These are phyloP conservation scores for Pseudoneurospora amorphoporcata DNA, from an alignment of 495 filamentous ascomycete species.

Conservation along the genomic window DNA sequence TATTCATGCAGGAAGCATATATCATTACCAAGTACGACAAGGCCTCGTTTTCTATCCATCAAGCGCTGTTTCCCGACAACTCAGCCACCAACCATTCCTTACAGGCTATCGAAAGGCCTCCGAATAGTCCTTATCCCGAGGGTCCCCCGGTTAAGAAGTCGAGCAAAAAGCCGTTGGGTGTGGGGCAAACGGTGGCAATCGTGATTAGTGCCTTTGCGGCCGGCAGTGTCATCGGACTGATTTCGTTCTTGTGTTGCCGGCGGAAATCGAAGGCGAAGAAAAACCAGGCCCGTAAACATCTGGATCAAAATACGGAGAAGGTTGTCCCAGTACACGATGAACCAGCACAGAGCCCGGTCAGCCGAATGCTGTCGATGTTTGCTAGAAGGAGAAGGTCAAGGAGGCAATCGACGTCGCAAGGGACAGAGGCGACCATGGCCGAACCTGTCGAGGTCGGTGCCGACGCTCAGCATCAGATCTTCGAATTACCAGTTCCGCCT, in stretches of 20 bases:
- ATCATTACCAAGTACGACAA: constrained; percentile 57
- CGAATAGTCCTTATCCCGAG: constrained; percentile 35
- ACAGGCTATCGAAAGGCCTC: constrained; percentile 34
- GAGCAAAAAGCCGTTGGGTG: constrained; percentile 29
- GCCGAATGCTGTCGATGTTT: constrained; percentile 25
- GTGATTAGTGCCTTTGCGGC: constrained; percentile 34
- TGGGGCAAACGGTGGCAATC: constrained; percentile 27
- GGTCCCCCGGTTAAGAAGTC: constrained; percentile 5
- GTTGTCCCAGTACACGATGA: constrained; percentile 9
- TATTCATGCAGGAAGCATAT: constrained; percentile 63
- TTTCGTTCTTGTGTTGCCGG: constrained; percentile 22
- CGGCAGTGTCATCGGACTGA: constrained; percentile 30
- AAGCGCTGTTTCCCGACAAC: constrained; percentile 42
- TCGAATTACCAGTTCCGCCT: constrained; percentile 36
- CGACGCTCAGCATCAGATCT: constrained; percentile 36
- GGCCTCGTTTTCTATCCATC: constrained; percentile 47
- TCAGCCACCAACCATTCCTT: constrained; percentile 36
- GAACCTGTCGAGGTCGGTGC: constrained; percentile 35
- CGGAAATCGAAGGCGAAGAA: constrained; percentile 19
- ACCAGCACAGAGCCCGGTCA: constrained; percentile 18
- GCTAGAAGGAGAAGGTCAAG: constrained; percentile 20
- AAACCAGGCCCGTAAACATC: constrained; percentile 5
- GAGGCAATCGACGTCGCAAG: constrained; percentile 7
- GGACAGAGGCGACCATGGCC: constrained; percentile 9
- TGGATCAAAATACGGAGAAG: constrained; percentile 20